Conservation (phyloP, 2,329 filamentous ascomycete species). For the Venturia aucupariae region DNA sequence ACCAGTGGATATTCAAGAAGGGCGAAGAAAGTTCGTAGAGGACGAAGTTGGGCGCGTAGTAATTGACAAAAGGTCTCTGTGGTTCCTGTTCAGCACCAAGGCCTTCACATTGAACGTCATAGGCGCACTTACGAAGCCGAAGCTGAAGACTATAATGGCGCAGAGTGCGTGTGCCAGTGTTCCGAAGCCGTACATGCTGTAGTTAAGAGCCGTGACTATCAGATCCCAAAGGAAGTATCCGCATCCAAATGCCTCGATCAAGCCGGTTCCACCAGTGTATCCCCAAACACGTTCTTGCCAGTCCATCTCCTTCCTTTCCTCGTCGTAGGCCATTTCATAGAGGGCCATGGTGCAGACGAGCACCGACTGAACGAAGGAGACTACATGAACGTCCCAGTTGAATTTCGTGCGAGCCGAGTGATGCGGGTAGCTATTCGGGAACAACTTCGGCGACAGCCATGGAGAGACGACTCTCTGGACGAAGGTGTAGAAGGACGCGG, state of each 20-base stretch:
- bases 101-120: not conserved
- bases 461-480: constrained; percentile 61
- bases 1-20: constrained; percentile 86
- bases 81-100: not conserved
- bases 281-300: constrained; percentile 65
- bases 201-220: constrained; percentile 55
- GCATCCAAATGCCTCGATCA: constrained; percentile 66
- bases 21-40: constrained; percentile 81
- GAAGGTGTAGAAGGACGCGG: constrained; percentile 58
- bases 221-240: constrained; percentile 85
- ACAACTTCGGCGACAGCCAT: constrained; percentile 50
- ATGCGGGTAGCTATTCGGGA: constrained; percentile 53
- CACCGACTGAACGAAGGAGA: constrained; percentile 69
- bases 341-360: constrained; percentile 65
- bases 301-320: constrained; percentile 57
- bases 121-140: constrained; percentile 62
- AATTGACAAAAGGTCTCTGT: constrained; percentile 76
- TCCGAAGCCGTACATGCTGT: constrained; percentile 65
- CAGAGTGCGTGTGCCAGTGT: constrained; percentile 69
- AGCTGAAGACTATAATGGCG: constrained; percentile 63
- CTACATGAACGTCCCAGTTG: constrained; percentile 81
- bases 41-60: constrained; percentile 71
- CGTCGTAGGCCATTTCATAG: constrained; percentile 60
- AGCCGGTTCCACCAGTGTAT: constrained; percentile 61
- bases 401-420: constrained; percentile 56